These are phyloP conservation scores for Cardiospermum halicacabum DNA, from an alignment of 345 rosid species.

Conservation along the genomic window DNA sequence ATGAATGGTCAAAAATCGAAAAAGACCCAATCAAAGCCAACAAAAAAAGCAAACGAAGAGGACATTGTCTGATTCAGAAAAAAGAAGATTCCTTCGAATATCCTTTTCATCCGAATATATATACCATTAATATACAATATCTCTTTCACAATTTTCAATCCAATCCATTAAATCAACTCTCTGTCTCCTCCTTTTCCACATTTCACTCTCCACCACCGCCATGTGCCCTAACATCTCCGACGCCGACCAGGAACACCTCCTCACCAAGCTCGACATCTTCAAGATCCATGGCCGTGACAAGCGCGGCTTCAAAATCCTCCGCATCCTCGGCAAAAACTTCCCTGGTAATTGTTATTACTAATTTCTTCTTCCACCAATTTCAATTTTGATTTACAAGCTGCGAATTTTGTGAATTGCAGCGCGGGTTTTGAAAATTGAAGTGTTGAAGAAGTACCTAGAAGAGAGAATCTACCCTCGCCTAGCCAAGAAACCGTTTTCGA, in stretches of 20 bases:
- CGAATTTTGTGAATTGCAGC: too few relatives aligned
- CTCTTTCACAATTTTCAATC: not conserved
- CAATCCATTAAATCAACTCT: constrained; percentile 9
- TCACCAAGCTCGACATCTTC: constrained; percentile 54
- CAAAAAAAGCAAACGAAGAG: not conserved
- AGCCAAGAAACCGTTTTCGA: constrained; percentile 47
- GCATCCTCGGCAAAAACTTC: constrained; percentile 49
- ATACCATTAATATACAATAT: not conserved
- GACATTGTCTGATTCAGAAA: constrained; percentile 7
- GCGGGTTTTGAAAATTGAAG: constrained; percentile 43
- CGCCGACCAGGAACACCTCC: constrained; percentile 35
- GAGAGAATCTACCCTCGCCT: constrained; percentile 51
- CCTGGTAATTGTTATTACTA: constrained; percentile 52
- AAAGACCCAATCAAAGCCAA: not conserved
- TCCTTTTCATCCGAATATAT: not conserved
- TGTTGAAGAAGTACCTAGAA: constrained; percentile 46
- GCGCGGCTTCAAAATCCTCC: constrained; percentile 64
- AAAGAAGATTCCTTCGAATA: constrained; percentile 18
- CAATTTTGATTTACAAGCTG: not conserved
- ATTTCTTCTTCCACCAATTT: too few relatives aligned
- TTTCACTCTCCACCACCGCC: not conserved
- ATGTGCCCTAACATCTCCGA: constrained; percentile 28
- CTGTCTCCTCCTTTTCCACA: not conserved
- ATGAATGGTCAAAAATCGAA: not conserved
- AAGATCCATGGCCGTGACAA: constrained; percentile 73